Evolutionary conservation across 2,329 filamentous ascomycete genomes (phyloP).

Genomic region (Bimuria novae-zelandiae): DNA sequence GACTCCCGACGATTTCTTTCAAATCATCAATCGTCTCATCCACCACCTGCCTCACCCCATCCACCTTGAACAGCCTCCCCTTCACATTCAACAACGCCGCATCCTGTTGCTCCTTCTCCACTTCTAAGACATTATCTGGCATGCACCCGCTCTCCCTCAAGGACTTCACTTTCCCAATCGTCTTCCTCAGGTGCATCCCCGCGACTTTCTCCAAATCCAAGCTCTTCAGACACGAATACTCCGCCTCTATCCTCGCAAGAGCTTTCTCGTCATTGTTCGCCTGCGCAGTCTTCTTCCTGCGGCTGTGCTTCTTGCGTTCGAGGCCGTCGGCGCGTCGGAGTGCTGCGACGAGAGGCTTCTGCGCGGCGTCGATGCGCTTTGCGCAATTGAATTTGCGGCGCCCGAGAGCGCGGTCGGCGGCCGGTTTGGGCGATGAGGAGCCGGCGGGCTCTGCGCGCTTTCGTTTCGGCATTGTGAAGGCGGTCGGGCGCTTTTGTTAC

Average conservation of each 20-base stretch:
- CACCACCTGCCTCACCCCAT: slow-evolving; percentile 61
- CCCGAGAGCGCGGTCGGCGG: slow-evolving; percentile 12
- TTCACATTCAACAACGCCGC: slow-evolving; percentile 60
- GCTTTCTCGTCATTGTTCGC: slow-evolving; percentile 52
- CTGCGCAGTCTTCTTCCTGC: slow-evolving; percentile 63
- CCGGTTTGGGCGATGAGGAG: not conserved
- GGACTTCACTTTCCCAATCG: slow-evolving; percentile 59
- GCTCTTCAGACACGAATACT: slow-evolving; percentile 62
- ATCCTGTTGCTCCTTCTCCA: slow-evolving; percentile 48
- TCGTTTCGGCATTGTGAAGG: slow-evolving; percentile 39
- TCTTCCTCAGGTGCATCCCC: slow-evolving; percentile 61
- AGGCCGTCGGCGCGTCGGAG: slow-evolving; percentile 76
- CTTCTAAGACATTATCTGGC: slow-evolving; percentile 41
- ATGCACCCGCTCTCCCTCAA: slow-evolving; percentile 58
- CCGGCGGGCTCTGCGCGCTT: slow-evolving; percentile 30
- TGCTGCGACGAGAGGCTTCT: slow-evolving; percentile 64
- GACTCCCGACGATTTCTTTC: slow-evolving; percentile 41
- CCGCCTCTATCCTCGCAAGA: slow-evolving; percentile 65
- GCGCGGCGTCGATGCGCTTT: slow-evolving; percentile 57
- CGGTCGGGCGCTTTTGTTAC: not conserved
- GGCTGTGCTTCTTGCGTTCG: slow-evolving; percentile 74
- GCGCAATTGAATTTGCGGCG: slow-evolving; percentile 30
- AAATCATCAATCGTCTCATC: slow-evolving; percentile 51
- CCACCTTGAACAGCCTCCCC: slow-evolving; percentile 64
- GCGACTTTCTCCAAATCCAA: slow-evolving; percentile 58